A percentile compares a stretch with the other conserved stretches of the same genome.
These are phyloP conservation scores for Phytophthora tentaculata DNA, from an alignment of 352 stramenopile species.

Conservation along the genomic window DNA sequence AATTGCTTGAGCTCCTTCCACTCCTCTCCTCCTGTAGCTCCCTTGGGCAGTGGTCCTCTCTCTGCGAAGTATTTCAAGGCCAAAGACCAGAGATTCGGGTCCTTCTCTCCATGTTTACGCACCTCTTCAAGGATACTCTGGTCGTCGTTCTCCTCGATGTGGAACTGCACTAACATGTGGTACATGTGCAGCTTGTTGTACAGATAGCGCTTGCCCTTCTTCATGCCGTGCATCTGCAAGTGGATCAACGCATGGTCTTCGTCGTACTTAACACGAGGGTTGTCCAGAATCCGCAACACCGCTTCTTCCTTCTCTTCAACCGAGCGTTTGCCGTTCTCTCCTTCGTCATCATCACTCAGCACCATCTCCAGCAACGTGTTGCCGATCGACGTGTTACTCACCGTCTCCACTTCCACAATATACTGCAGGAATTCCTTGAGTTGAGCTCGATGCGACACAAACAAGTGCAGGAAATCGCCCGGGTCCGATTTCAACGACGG, in stretches of 20 bases:
- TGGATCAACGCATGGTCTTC: conserved; percentile 94
- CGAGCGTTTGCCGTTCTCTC: conserved; percentile 30
- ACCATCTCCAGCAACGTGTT: conserved; percentile 92
- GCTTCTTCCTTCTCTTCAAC: conserved; percentile 81
- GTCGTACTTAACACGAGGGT: conserved; percentile 91
- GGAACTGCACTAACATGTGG: conserved; percentile 94
- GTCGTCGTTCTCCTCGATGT: conserved; percentile 93
- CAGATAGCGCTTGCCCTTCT: conserved; percentile 93
- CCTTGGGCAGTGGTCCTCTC: conserved; percentile 75
- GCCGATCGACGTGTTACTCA: conserved; percentile 89
- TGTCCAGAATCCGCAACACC: conserved; percentile 90
- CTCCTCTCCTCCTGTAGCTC: conserved; percentile 60
- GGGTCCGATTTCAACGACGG: conserved; percentile 77
- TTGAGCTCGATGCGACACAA: conserved; percentile 91
- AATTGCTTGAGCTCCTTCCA: conserved; percentile 86
- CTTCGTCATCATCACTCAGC: conserved; percentile 70
- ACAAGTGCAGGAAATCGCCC: conserved; percentile 92
- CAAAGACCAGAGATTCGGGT: conserved; percentile 91
- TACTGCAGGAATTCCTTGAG: conserved; percentile 91
- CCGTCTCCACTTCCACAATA: conserved; percentile 88
- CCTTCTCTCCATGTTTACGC: conserved; percentile 89
- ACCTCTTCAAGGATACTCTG: conserved; percentile 90
- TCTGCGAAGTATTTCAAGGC: conserved; percentile 92
- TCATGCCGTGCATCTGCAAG: conserved; percentile 92
- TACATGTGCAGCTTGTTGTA: conserved; percentile 96